A percentile compares a stretch with the other conserved stretches of the same genome.
phyloP scores from a whole-genome alignment of 148 eudicot species.

The Diospyros lotus region DNA sequence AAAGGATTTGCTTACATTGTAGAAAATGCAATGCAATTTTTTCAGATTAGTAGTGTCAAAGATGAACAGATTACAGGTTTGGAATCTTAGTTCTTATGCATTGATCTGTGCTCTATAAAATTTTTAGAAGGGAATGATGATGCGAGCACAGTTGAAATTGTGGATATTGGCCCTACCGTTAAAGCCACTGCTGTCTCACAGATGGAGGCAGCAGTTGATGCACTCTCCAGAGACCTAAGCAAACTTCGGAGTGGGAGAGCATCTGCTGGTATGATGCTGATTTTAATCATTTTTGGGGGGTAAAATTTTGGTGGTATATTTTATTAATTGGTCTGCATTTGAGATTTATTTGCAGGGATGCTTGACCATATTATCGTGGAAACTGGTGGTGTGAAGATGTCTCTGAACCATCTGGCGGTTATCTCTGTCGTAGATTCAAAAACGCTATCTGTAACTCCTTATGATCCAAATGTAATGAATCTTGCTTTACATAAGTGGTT shows the following conservation, averaged over 20 bases:
- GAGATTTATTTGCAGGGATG: slow-evolving; percentile 56
- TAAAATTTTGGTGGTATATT: slow-evolving; percentile 4
- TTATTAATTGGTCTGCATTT: neutral
- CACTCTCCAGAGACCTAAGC: slow-evolving; percentile 72
- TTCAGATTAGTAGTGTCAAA: neutral
- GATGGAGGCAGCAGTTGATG: slow-evolving; percentile 90
- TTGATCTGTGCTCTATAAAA: neutral
- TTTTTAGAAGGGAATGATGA: slow-evolving; percentile 45
- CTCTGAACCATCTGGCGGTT: slow-evolving; percentile 68
- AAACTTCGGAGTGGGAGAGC: slow-evolving; percentile 96
- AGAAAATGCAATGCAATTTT: no score
- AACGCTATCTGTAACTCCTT: slow-evolving; percentile 77
- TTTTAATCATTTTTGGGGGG: neutral
- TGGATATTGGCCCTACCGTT: slow-evolving; percentile 51
- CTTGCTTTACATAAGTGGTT: neutral
- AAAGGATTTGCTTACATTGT: neutral
- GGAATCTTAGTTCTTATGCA: neutral
- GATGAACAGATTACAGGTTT: neutral
- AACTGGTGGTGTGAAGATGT: slow-evolving; percentile 71
- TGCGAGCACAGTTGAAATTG: slow-evolving; percentile 35
- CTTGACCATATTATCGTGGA: slow-evolving; percentile 92
- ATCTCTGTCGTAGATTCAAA: slow-evolving; percentile 77
- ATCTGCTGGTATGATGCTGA: slow-evolving; percentile 48
- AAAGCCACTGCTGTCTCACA: slow-evolving; percentile 59
- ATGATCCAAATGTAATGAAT: slow-evolving; percentile 69